Evolutionary conservation across 2,329 filamentous ascomycete genomes (phyloP).

Genomic region (Trichoderma sp.): DNA sequence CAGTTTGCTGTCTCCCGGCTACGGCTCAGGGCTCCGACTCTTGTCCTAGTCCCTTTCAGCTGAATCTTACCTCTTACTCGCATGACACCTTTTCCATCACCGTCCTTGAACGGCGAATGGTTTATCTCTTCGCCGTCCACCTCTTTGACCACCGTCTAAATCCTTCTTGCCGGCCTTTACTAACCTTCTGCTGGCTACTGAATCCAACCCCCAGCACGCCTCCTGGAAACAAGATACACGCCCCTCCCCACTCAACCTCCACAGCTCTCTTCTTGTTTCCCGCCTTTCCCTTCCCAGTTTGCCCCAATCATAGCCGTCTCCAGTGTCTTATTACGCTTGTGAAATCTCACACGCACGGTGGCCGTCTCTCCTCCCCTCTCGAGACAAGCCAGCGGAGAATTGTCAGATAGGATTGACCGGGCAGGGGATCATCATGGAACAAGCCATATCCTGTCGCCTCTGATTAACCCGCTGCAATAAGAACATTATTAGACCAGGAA

Average conservation of each 20-base stretch:
- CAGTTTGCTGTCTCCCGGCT: not conserved
- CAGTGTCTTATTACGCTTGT: constrained; percentile 31
- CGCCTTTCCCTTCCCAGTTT: constrained; percentile 21
- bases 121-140: not conserved
- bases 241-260: constrained; percentile 21
- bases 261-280: constrained; percentile 23
- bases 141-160: not conserved
- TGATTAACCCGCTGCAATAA: constrained; percentile 36
- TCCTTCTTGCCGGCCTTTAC: not conserved
- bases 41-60: not conserved
- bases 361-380: constrained; percentile 24
- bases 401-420: constrained; percentile 32
- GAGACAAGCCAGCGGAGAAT: constrained; percentile 38
- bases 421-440: constrained; percentile 35
- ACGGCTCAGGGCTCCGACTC: constrained; percentile 4
- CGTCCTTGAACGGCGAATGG: not conserved
- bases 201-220: constrained; percentile 25
- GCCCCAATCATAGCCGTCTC: constrained; percentile 26
- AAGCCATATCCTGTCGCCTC: constrained; percentile 23
- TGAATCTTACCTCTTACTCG: constrained; percentile 10
- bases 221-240: constrained; percentile 26
- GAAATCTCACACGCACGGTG: constrained; percentile 24
- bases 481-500: constrained; percentile 29
- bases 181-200: constrained; percentile 17
- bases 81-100: not conserved